Conservation (phyloP, 805 yeast genomes). For the Peterozyma xylosa region DNA sequence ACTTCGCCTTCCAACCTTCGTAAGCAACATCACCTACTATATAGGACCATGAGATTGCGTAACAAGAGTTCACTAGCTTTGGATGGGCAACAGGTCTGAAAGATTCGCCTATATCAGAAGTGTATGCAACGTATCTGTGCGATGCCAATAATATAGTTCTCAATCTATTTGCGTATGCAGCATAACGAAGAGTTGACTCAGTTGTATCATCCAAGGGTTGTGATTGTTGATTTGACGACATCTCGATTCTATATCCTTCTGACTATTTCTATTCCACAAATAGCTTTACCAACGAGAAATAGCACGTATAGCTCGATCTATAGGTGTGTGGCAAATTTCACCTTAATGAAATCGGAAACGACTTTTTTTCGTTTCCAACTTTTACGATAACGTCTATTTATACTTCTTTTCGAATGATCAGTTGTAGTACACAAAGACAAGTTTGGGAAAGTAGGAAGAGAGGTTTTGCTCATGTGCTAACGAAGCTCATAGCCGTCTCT, state of each 20-base stretch:
- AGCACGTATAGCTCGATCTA: too few species aligned
- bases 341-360: background rate
- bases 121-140: conserved; percentile 78
- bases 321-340: background rate
- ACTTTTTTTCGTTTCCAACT: background rate
- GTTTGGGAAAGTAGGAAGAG: too few species aligned
- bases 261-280: too few species aligned
- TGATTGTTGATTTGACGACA: too few species aligned
- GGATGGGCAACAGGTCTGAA: conserved; percentile 81
- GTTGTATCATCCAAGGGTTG: conserved; percentile 26
- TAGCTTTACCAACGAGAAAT: too few species aligned
- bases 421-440: too few species aligned
- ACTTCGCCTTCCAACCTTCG: conserved; percentile 64
- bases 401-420: background rate
- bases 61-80: conserved; percentile 51
- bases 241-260: too few species aligned
- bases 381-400: background rate
- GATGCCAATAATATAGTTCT: conserved; percentile 66
- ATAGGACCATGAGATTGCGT: conserved; percentile 72
- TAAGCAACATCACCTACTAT: conserved; percentile 68
- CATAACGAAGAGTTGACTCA: conserved; percentile 55
- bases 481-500: background rate
- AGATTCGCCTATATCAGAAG: conserved; percentile 82
- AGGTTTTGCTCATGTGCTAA: too few species aligned
- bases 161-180: conserved; percentile 73